Evolutionary conservation across 139 green algal species (phyloP).

Genomic region (Pleodorina starrii): DNA sequence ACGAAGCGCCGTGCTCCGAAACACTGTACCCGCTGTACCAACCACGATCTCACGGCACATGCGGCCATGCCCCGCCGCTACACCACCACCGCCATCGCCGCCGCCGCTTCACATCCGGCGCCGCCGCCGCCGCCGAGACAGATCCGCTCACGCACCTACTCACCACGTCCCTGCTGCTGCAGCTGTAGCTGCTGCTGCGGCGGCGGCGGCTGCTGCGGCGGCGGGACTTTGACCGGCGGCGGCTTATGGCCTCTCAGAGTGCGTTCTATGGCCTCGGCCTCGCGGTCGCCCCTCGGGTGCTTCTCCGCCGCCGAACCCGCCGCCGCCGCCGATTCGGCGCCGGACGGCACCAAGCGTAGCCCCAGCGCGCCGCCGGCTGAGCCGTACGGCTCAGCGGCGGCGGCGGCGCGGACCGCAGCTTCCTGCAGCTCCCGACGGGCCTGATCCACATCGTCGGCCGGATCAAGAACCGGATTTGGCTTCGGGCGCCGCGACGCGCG

Average conservation of each 20-base stretch:
- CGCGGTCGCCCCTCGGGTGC: too few species aligned
- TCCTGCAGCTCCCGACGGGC: not conserved
- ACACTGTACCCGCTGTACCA: too few species aligned
- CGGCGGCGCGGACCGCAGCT: not conserved
- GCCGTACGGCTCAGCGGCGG: not conserved
- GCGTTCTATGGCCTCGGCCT: not conserved
- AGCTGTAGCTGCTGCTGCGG: not conserved
- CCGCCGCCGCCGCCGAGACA: too few species aligned
- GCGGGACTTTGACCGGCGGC: not conserved
- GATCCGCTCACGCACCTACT: too few species aligned
- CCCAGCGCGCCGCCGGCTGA: not conserved
- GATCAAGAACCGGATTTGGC: too few species aligned
- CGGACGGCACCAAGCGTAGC: not conserved
- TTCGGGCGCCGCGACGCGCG: too few species aligned
- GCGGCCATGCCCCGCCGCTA: too few species aligned
- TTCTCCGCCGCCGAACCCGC: not conserved
- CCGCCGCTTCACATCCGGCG: too few species aligned
- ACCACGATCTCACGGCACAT: too few species aligned
- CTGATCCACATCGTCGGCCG: not conserved
- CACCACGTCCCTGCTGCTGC: not conserved
- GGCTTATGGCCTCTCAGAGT: not conserved
- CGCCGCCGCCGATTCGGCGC: too few species aligned
- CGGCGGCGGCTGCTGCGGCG: not conserved
- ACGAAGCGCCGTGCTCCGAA: too few species aligned
- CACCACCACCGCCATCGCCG: too few species aligned